Conservation (phyloP, 306 rosid species). For the Castanea mollissima region DNA sequence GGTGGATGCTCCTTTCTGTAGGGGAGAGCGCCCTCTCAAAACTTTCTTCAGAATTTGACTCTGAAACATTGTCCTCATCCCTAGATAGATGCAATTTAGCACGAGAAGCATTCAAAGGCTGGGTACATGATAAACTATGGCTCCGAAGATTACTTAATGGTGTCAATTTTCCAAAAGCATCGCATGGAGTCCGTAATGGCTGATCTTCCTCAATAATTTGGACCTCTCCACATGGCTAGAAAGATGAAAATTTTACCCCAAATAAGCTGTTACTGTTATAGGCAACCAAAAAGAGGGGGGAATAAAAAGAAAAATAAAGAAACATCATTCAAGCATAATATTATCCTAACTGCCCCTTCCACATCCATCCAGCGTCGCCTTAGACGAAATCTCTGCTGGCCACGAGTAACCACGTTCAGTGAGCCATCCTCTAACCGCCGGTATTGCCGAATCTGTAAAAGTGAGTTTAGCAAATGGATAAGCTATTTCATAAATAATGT, state of each 20-base stretch:
- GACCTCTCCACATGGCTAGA: conserved; percentile 85
- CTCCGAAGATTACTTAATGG: conserved; percentile 29
- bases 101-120: conserved; percentile 35
- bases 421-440: conserved; percentile 81
- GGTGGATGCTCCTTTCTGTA: conserved; percentile 58
- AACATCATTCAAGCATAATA: conserved; percentile 25
- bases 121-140: conserved; percentile 7
- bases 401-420: conserved; percentile 81
- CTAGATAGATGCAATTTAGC: conserved; percentile 32
- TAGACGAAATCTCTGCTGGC: conserved; percentile 83
- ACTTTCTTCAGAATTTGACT: conserved; percentile 68
- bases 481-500: conserved; percentile 8
- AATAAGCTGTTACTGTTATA: conserved; percentile 27
- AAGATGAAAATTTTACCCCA: conserved; percentile 21
- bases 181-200: conserved; percentile 74
- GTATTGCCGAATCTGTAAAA: conserved; percentile 78
- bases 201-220: conserved; percentile 88
- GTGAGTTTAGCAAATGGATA: conserved; percentile 18
- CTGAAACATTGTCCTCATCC: conserved; percentile 48
- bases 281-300: conserved; percentile 5
- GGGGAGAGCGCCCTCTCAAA: conserved; percentile 62
- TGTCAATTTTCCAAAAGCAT: conserved; percentile 54
- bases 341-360: conserved; percentile 75
- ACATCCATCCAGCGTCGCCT: conserved; percentile 71
- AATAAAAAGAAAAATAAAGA: neutral